A percentile compares a stretch with the other conserved stretches of the same genome.
Conservation (phyloP, 1,284 basidiomycete genomes). For the Apiotrichum gracile region DNA sequence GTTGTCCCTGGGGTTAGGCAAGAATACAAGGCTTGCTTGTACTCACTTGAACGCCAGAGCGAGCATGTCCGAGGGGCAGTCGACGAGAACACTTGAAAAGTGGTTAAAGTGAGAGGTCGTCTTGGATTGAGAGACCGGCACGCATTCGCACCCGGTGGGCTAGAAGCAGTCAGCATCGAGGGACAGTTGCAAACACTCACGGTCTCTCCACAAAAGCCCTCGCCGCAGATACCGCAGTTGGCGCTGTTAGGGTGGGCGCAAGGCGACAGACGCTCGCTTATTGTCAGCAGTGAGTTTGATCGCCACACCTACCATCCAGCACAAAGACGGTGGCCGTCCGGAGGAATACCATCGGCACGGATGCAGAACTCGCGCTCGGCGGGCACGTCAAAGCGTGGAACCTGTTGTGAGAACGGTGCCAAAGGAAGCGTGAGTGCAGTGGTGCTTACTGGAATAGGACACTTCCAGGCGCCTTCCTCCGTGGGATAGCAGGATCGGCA, state of each 20-base stretch:
- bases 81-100: conserved; percentile 14
- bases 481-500: conserved; percentile 20
- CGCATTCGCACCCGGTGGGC: conserved; percentile 12
- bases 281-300: not conserved
- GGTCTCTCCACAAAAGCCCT: conserved; percentile 19
- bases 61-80: conserved; percentile 19
- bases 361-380: conserved; percentile 16
- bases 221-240: conserved; percentile 21
- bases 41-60: conserved; percentile 20
- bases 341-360: conserved; percentile 15
- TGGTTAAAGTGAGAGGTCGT: conserved; percentile 9
- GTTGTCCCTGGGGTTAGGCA: conserved; percentile 17
- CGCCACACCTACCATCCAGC: conserved; percentile 14
- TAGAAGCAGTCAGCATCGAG: not conserved
- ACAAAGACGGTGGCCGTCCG: conserved; percentile 21
- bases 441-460: conserved; percentile 15
- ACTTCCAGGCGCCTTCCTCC: conserved; percentile 17
- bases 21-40: too few species aligned
- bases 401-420: conserved; percentile 4
- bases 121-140: conserved; percentile 9
- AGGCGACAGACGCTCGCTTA: conserved; percentile 20
- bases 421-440: too few species aligned
- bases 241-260: conserved; percentile 9
- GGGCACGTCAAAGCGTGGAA: conserved; percentile 19
- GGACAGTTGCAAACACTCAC: not conserved